Conservation (phyloP, 2,329 filamentous ascomycete genomes). For the Emergomyces pasteurianus region DNA sequence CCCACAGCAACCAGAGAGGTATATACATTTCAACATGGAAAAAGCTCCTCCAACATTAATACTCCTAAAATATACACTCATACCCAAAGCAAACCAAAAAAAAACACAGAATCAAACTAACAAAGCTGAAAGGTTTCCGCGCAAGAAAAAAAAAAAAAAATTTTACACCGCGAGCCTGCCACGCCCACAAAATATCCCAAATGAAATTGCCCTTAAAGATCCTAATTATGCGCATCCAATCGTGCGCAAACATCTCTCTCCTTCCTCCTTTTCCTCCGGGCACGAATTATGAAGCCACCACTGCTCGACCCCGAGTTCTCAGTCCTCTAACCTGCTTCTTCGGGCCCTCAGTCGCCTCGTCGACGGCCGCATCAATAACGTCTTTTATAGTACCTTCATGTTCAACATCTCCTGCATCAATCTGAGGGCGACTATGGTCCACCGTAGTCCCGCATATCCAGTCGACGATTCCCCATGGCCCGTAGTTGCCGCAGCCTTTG, state of each 20-base stretch:
- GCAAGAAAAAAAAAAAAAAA: background rate
- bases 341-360: slow-evolving; percentile 20
- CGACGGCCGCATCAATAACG: slow-evolving; percentile 20
- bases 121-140: no score
- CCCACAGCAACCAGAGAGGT: background rate
- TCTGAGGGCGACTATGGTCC: slow-evolving; percentile 27
- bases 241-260: no score
- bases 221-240: no score
- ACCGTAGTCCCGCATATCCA: slow-evolving; percentile 32
- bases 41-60: background rate
- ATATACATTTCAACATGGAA: background rate
- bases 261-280: no score
- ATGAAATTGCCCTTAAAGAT: background rate
- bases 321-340: slow-evolving; percentile 19
- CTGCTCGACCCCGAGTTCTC: slow-evolving; percentile 3
- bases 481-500: slow-evolving; percentile 34
- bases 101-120: no score
- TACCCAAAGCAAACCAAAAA: background rate
- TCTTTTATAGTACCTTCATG: slow-evolving; percentile 24
- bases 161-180: background rate
- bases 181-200: background rate
- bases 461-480: slow-evolving; percentile 35
- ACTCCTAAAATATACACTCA: background rate
- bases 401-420: slow-evolving; percentile 37
- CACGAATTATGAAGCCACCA: background rate